Conservation (phyloP, 768 basidiomycete species). For the Stropharia rugosoannulata region DNA sequence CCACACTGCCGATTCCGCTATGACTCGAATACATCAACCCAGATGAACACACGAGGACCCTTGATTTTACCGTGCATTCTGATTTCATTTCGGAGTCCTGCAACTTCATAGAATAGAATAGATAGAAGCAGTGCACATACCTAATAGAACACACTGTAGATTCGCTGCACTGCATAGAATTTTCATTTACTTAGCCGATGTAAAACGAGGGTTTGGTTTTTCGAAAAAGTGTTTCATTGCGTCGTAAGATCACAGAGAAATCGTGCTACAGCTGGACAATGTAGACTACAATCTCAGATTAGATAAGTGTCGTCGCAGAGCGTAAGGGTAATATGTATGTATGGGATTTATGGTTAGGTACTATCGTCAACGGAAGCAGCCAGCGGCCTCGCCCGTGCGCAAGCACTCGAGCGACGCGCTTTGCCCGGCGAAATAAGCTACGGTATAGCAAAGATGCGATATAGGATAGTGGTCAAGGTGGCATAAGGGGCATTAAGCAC, state of each 20-base stretch:
- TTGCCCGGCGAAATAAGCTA: conserved; percentile 4
- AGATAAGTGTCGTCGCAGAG: conserved; percentile 15
- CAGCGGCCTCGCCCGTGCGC: conserved; percentile 11
- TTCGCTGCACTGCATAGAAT: too few species aligned
- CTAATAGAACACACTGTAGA: too few species aligned
- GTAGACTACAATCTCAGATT: conserved; percentile 34
- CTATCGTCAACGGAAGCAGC: conserved; percentile 5
- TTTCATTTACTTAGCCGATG: too few species aligned
- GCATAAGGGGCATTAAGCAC: conserved; percentile 5
- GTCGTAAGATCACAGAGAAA: conserved; percentile 43
- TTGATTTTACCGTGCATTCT: too few species aligned
- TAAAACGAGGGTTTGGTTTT: too few species aligned
- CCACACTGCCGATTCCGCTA: too few species aligned
- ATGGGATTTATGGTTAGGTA: conserved; percentile 5
- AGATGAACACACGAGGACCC: too few species aligned
- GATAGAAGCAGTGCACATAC: too few species aligned
- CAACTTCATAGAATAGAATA: too few species aligned
- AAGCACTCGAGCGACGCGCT: conserved; percentile 14
- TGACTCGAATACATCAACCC: too few species aligned
- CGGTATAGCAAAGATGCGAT: neutral
- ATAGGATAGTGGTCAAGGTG: conserved; percentile 7
- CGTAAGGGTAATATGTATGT: conserved; percentile 19
- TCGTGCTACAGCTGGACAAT: conserved; percentile 42
- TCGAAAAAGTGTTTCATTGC: conserved; percentile 31
- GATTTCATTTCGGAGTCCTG: too few species aligned